Evolutionary conservation across 1,139 yeast species (phyloP).

Genomic region (Citeromyces siamensis): DNA sequence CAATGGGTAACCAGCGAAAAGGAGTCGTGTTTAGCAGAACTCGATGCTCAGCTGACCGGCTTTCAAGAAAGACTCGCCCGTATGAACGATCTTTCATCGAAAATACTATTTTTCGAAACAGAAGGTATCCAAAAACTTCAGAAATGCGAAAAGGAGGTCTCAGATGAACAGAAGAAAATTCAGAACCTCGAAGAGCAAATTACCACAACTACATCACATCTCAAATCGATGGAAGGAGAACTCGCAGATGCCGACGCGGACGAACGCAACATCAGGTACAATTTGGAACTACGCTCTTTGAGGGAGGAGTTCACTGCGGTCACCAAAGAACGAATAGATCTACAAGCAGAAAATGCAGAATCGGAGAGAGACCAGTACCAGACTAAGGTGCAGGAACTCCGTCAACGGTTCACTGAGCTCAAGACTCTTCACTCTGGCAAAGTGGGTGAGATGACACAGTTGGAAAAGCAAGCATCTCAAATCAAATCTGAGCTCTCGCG

Average conservation of each 20-base stretch:
- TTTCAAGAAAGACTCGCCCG: slow-evolving; percentile 8
- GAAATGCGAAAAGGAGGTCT: slow-evolving; percentile 10
- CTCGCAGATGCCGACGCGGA: slow-evolving; percentile 25
- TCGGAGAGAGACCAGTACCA: slow-evolving; percentile 53
- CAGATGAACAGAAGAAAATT: slow-evolving; percentile 11
- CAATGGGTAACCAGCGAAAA: slow-evolving; percentile 6
- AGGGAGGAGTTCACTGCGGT: slow-evolving; percentile 22
- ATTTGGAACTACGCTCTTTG: slow-evolving; percentile 35
- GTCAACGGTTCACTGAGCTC: slow-evolving; percentile 40
- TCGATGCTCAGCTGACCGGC: slow-evolving; percentile 7
- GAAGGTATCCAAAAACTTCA: slow-evolving; percentile 9
- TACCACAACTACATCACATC: neutral
- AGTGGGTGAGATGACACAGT: slow-evolving; percentile 76
- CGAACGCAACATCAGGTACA: slow-evolving; percentile 40
- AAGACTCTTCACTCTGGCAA: slow-evolving; percentile 67
- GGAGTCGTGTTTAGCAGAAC: slow-evolving; percentile 9
- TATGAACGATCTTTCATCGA: slow-evolving; percentile 7
- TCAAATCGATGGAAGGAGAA: slow-evolving; percentile 9
- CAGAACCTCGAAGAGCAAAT: slow-evolving; percentile 10
- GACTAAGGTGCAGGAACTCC: slow-evolving; percentile 37
- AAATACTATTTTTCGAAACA: slow-evolving; percentile 6
- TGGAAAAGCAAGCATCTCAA: slow-evolving; percentile 56
- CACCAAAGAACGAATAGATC: slow-evolving; percentile 22
- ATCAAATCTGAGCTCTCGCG: slow-evolving; percentile 46
- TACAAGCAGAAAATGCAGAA: slow-evolving; percentile 54